phyloP scores from a whole-genome alignment of 2,329 filamentous ascomycete genomes.

The Didymella sp. region DNA sequence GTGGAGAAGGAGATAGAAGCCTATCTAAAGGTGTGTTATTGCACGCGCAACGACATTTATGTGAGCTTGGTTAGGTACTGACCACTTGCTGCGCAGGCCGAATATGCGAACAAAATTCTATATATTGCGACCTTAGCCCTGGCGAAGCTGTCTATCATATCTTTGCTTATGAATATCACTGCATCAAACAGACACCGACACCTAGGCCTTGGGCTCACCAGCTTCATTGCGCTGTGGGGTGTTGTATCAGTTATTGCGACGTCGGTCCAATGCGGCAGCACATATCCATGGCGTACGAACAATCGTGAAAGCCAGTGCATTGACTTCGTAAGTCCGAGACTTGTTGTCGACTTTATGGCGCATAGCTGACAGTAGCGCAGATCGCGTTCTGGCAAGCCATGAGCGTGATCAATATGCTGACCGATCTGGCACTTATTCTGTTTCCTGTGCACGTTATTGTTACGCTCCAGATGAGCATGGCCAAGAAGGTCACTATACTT shows the following conservation, averaged over 20 bases:
- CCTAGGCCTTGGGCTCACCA: conserved; percentile 34
- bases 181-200: conserved; percentile 40
- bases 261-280: conserved; percentile 44
- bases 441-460: conserved; percentile 46
- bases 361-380: conserved; percentile 22
- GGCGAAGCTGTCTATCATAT: conserved; percentile 47
- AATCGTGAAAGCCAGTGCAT: conserved; percentile 26
- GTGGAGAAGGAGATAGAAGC: conserved; percentile 27
- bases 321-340: conserved; percentile 31
- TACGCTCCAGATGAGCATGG: conserved; percentile 45
- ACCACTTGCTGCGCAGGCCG: conserved; percentile 27
- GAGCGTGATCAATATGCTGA: conserved; percentile 43
- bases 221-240: conserved; percentile 43
- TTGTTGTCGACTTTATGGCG: neutral
- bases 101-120: conserved; percentile 46
- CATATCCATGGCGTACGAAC: conserved; percentile 38
- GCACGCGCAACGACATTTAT: neutral
- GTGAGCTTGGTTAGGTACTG: too few relatives aligned
- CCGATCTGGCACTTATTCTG: conserved; percentile 42
- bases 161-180: conserved; percentile 45
- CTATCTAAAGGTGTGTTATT: conserved; percentile 41
- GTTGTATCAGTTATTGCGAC: conserved; percentile 36
- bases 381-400: conserved; percentile 42
- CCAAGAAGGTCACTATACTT: conserved; percentile 46
- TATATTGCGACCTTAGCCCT: conserved; percentile 45